A percentile compares a stretch with the other conserved stretches of the same genome.
phyloP scores from a whole-genome alignment of 805 yeast genomes.

The Candida ascalaphidarum region DNA sequence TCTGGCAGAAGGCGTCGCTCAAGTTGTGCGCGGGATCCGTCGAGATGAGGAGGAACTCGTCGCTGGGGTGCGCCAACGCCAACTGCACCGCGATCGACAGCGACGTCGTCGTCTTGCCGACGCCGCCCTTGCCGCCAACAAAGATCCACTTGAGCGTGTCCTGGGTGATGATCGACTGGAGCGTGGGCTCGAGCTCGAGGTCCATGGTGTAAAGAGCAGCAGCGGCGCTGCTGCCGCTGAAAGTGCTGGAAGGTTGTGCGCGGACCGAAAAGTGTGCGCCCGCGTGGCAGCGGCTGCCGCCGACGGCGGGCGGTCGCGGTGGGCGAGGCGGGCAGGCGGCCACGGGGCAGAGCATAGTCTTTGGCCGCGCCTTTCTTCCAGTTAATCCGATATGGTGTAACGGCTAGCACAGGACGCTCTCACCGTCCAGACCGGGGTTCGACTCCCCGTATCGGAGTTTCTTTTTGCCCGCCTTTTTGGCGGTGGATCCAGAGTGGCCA shows the following conservation, averaged over 20 bases:
- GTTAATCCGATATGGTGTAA: slow-evolving; percentile 63
- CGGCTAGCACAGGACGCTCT: slow-evolving; percentile 81
- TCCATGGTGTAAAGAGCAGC: too few species aligned
- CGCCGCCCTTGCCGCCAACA: slow-evolving; percentile 99
- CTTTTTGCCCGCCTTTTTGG: too few species aligned
- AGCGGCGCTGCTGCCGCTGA: too few species aligned
- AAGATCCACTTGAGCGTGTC: slow-evolving; percentile 88
- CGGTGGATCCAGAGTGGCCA: too few species aligned
- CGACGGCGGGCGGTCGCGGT: too few species aligned
- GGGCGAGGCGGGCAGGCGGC: too few species aligned
- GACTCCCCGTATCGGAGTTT: slow-evolving; percentile 74
- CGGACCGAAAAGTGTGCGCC: too few species aligned
- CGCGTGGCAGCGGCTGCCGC: too few species aligned
- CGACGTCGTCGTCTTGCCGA: slow-evolving; percentile 96
- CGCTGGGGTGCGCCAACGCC: slow-evolving; percentile 71
- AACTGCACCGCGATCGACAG: slow-evolving; percentile 92
- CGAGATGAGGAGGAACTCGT: slow-evolving; percentile 80
- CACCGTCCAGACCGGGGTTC: slow-evolving; percentile 83
- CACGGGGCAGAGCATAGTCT: too few species aligned
- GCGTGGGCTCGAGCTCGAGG: slow-evolving; percentile 61
- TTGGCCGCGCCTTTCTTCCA: too few species aligned
- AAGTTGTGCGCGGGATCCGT: slow-evolving; percentile 98
- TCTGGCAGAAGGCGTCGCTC: slow-evolving; percentile 97
- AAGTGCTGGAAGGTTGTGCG: too few species aligned
- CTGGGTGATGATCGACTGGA: slow-evolving; percentile 53